Evolutionary conservation across 1,284 basidiomycete genomes (phyloP).

Genomic region (Naganishia liquefaciens): DNA sequence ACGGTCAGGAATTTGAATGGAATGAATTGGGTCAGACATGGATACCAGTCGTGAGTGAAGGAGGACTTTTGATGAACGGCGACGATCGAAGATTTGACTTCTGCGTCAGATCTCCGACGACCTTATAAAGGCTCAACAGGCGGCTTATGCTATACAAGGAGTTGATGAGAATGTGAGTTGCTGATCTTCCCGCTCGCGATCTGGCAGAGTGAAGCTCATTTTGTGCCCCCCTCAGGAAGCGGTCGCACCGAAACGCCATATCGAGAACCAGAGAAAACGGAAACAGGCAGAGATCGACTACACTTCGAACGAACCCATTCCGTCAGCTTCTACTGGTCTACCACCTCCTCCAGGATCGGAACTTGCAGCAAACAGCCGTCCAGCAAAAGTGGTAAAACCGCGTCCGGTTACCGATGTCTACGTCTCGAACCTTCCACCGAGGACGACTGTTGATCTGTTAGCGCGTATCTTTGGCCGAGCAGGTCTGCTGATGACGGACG

Average conservation of each 20-base stretch:
- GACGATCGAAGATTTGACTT: not conserved
- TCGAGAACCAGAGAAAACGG: conserved; percentile 57
- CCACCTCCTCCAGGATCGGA: conserved; percentile 26
- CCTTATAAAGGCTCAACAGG: conserved; percentile 79
- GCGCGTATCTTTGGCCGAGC: conserved; percentile 81
- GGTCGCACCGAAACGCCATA: conserved; percentile 22
- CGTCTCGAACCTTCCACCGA: conserved; percentile 78
- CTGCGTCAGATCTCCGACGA: conserved; percentile 71
- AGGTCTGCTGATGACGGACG: conserved; percentile 89
- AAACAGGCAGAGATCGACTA: conserved; percentile 70
- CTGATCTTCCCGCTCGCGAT: not conserved
- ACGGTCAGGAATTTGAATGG: conserved; percentile 83
- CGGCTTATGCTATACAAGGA: conserved; percentile 83
- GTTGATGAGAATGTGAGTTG: conserved; percentile 82
- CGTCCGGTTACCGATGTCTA: conserved; percentile 83
- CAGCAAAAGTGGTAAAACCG: conserved; percentile 61
- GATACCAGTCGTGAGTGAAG: conserved; percentile 71
- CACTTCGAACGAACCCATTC: conserved; percentile 60
- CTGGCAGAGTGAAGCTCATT: conserved; percentile 34
- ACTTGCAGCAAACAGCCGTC: conserved; percentile 40
- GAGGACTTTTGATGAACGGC: not conserved
- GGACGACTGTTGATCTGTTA: conserved; percentile 74
- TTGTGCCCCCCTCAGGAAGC: conserved; percentile 34
- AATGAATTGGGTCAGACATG: conserved; percentile 70
- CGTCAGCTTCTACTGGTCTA: conserved; percentile 29